phyloP scores from a whole-genome alignment of 78 protist genomes.

The Creolimax fragrantissima region DNA sequence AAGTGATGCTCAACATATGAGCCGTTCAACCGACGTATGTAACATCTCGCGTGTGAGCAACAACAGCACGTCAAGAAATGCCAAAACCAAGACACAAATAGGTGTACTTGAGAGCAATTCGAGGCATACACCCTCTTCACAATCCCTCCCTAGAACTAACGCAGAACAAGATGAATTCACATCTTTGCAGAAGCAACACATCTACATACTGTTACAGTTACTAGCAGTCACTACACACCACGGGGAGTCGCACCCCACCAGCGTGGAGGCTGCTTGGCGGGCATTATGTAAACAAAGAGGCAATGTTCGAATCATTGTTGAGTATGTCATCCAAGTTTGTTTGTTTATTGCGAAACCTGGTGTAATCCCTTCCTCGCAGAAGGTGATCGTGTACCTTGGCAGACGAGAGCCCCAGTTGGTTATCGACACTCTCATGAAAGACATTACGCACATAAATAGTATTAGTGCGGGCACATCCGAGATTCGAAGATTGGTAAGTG shows the following conservation, averaged over 20 bases:
- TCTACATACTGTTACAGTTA: neutral
- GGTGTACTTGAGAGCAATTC: neutral
- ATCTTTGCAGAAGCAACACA: neutral
- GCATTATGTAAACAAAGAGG: neutral
- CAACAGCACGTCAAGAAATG: too few relatives aligned
- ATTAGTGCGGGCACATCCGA: neutral
- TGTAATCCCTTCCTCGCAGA: neutral
- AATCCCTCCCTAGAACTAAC: neutral
- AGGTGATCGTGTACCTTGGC: neutral
- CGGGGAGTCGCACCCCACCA: neutral
- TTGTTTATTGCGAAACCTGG: neutral
- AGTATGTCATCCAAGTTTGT: neutral
- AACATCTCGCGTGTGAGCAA: too few relatives aligned
- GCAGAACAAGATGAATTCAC: neutral
- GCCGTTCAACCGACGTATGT: too few relatives aligned
- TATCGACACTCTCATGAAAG: neutral
- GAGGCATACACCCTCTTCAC: neutral
- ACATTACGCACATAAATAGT: neutral
- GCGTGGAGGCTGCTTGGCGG: neutral
- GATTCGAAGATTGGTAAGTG: neutral
- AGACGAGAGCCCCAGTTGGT: neutral
- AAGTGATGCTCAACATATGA: too few relatives aligned
- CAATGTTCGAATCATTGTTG: neutral
- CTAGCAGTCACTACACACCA: neutral
- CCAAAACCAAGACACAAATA: neutral